Evolutionary conservation across 2,329 filamentous ascomycete genomes (phyloP).

Genomic region (Sporothrix dimorphospora): DNA sequence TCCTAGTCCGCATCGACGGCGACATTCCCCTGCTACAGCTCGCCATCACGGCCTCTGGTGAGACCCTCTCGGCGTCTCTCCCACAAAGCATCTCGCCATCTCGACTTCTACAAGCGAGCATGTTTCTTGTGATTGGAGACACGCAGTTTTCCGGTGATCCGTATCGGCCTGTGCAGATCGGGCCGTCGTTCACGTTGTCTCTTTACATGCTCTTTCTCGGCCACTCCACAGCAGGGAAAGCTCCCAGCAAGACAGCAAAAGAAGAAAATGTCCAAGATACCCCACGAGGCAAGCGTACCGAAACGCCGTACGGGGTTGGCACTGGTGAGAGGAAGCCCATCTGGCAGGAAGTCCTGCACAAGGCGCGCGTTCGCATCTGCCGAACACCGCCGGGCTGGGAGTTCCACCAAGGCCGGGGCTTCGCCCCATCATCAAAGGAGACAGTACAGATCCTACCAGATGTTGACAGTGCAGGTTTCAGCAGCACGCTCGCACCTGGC

Average conservation of each 20-base stretch:
- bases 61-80: conserved; percentile 78
- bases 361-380: conserved; percentile 79
- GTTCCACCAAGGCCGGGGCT: conserved; percentile 47
- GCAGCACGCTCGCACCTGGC: too few relatives aligned
- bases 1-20: conserved; percentile 82
- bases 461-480: background rate
- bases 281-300: background rate
- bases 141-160: conserved; percentile 74
- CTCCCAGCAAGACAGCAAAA: background rate
- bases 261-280: background rate
- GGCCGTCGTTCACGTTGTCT: conserved; percentile 82
- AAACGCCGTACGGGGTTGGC: conserved; percentile 48
- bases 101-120: conserved; percentile 87
- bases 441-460: too few relatives aligned
- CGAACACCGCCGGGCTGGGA: conserved; percentile 64
- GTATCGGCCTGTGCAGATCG: conserved; percentile 73
- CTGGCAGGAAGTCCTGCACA: conserved; percentile 97
- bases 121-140: conserved; percentile 84
- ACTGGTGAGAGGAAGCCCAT: conserved; percentile 67
- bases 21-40: conserved; percentile 90
- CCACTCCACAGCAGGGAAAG: conserved; percentile 51
- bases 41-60: conserved; percentile 91
- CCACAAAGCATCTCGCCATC: conserved; percentile 87
- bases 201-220: conserved; percentile 94
- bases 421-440: conserved; percentile 33